These are phyloP conservation scores for Aspergillus niger DNA, from an alignment of 2,329 filamentous ascomycete genomes.

Conservation along the genomic window DNA sequence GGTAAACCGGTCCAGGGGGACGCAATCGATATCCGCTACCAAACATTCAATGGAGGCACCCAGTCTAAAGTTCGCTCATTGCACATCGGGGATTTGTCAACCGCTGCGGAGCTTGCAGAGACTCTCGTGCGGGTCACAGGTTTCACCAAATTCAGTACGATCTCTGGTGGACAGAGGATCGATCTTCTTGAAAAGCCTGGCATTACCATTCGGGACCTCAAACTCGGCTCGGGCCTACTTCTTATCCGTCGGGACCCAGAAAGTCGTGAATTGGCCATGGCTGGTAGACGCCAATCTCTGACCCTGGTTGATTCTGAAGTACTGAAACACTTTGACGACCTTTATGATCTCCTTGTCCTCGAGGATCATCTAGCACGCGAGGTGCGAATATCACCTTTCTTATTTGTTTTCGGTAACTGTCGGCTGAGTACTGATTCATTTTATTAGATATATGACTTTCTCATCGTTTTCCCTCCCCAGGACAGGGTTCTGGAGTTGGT, in stretches of 20 bases:
- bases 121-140: constrained; percentile 69
- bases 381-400: constrained; percentile 45
- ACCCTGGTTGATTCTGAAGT: constrained; percentile 74
- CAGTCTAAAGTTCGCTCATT: constrained; percentile 64
- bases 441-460: constrained; percentile 66
- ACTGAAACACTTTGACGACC: constrained; percentile 75
- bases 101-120: constrained; percentile 67
- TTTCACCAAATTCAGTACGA: constrained; percentile 74
- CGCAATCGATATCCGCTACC: constrained; percentile 68
- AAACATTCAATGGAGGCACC: constrained; percentile 66
- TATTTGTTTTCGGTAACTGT: too few species aligned
- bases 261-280: constrained; percentile 37
- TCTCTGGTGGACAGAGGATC: constrained; percentile 68
- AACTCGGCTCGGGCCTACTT: constrained; percentile 65
- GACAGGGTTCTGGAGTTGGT: constrained; percentile 63
- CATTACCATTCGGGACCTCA: constrained; percentile 68
- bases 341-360: constrained; percentile 79
- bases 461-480: constrained; percentile 70
- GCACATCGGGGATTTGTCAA: constrained; percentile 70
- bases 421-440: neutral
- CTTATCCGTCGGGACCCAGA: constrained; percentile 63
- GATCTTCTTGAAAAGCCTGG: constrained; percentile 61
- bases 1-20: constrained; percentile 62
- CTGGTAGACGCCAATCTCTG: constrained; percentile 52
- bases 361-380: constrained; percentile 69